Base-by-base conservation (phyloP, 306 rosid genomes). In the Ochetophila trinervis region DNA sequence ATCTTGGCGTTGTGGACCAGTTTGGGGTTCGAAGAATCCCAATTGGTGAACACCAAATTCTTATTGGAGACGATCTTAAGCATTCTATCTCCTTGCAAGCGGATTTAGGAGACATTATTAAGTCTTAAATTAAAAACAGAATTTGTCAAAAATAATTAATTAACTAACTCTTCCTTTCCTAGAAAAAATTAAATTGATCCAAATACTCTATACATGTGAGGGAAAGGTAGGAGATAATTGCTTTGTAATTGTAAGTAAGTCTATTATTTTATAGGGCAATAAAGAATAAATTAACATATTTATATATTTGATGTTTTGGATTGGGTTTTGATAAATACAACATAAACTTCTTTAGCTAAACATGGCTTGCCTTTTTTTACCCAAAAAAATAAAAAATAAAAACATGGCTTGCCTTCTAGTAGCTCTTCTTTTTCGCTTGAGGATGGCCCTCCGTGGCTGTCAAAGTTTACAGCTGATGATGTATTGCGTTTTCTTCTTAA, bases 1-100 rank as follows among this genome's bases (percentile, higher is more conserved):
- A 93, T 52, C 75, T 93, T 0, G 83, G 90, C 8, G 44, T 79
- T 14, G 99, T 93, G 45, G 99, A 93, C 53, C 52, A 71, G 19
- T 81, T 63, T 69, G 99, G 99, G 50, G 49, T 82, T 74, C 84
- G 83, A 78, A 89, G 91, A 80, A 87, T 93, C 71, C 97, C 97
- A 57, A 72, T 75, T 9, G 99, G 97, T 51, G 59, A 86, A 16
- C 99, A 93, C 36, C 79, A 76, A 20, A 78, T 93, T 40, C 85
- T 85, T 4, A 84, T 93, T 24, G 96, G 91, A 62, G 96, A 87
- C 60, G 95, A 92, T 69, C 32, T 84, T 35, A 76, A 78, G 62
- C 98, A 93, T 69, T 70, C 82, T 1, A 63, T 93, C 53, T 74
- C 79, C 11, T 53, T 93, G 20, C 78, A 80, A 57, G 63, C 81